phyloP scores from a whole-genome alignment of 805 yeast genomes.

The Teunomyces kruisii region DNA sequence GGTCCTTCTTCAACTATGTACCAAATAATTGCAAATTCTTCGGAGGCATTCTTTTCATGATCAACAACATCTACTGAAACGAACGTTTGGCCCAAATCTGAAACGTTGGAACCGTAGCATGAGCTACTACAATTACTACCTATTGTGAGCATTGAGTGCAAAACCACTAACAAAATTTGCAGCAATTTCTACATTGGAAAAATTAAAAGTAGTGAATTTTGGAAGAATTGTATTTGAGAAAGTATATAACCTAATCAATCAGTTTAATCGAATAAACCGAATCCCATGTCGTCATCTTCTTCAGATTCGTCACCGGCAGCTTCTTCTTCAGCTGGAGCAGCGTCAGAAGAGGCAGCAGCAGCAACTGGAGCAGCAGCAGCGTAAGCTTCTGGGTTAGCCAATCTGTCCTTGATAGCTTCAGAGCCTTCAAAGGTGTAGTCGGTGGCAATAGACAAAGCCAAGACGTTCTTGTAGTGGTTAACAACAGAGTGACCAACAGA shows the following conservation, averaged over 20 bases:
- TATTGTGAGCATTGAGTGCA: background rate
- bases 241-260: conserved; percentile 2
- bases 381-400: conserved; percentile 99
- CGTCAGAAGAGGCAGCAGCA: conserved; percentile 65
- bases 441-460: conserved; percentile 97
- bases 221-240: conserved; percentile 3
- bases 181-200: background rate
- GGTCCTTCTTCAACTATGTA: background rate
- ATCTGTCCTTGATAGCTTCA: conserved; percentile 98
- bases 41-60: background rate
- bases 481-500: conserved; percentile 98
- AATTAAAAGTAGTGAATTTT: background rate
- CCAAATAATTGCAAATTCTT: background rate
- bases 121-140: background rate
- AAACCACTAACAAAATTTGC: conserved; percentile 1
- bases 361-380: conserved; percentile 99
- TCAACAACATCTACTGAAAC: background rate
- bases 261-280: conserved; percentile 96
- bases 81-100: background rate
- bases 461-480: conserved; percentile 98
- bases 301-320: conserved; percentile 70
- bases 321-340: conserved; percentile 65
- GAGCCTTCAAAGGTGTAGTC: conserved; percentile 99
- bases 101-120: background rate
- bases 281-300: conserved; percentile 91